Conservation (phyloP, 768 basidiomycete species). For the Strobilomyces dryophilus region DNA sequence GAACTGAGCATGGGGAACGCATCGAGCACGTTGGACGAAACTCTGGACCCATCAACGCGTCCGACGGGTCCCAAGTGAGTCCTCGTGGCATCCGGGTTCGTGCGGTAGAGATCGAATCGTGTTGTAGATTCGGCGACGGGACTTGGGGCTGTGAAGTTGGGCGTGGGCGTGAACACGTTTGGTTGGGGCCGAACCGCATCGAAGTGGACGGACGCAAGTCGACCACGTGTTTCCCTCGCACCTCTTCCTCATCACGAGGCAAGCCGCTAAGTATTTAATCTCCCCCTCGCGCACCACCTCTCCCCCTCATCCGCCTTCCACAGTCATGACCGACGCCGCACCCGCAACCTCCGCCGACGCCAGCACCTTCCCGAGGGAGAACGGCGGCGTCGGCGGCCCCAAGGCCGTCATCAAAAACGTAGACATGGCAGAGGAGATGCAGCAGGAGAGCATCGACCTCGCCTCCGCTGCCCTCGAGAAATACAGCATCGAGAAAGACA, state of each 20-base stretch:
- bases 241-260: conserved; percentile 26
- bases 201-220: background rate
- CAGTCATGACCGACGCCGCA: conserved; percentile 54
- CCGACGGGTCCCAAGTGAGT: background rate
- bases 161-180: background rate
- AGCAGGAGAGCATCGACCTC: conserved; percentile 89
- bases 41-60: background rate
- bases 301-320: background rate
- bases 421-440: conserved; percentile 96
- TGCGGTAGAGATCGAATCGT: background rate
- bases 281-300: background rate
- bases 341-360: conserved; percentile 56
- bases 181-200: background rate
- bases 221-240: conserved; percentile 14
- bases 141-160: background rate
- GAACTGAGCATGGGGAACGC: background rate
- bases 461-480: conserved; percentile 82
- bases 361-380: conserved; percentile 39
- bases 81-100: background rate
- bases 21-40: background rate
- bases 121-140: background rate
- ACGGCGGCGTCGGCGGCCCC: conserved; percentile 38
- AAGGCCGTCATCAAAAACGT: conserved; percentile 96
- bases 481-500: conserved; percentile 95
- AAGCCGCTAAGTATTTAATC: conserved; percentile 24